Base-by-base conservation (phyloP, 352 stramenopile species). In the Globisporangium carolinianum region DNA sequence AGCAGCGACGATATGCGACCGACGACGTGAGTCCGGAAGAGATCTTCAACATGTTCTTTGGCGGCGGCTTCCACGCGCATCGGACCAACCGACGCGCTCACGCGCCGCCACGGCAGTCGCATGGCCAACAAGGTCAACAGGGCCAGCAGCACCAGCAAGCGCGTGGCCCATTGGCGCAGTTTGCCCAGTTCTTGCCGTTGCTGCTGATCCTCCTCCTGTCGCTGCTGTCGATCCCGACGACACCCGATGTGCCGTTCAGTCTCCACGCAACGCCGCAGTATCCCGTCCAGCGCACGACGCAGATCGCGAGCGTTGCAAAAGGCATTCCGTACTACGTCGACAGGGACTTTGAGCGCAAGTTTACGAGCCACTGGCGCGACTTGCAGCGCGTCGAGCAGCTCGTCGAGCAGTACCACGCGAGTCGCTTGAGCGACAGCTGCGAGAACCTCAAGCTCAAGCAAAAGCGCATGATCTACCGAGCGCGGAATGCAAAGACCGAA, bases 11-110 rank as follows among this genome's bases (percentile, higher is more conserved):
- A 58, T 82, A 86, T 55, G 75, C 89, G 55, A 76, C 86, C 9
- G 83, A 96, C 17, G 87, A 96, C 39, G 85, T 96, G 46, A 95
- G 86, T 55, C 87, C 87, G 9, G 84, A 94, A 56, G 87, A 96
- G 61, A 94, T 96, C 71, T 96, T 96, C 71, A 95, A 94, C 72
- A 94, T 95, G 83, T 94, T 96, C 60, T 96, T 96, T 58, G 87
- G 87, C 45, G 86, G 85, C 11, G 79, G 82, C 36, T 88, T 93
- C 58, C 81, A 73, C 56, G 63, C 71, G 35, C 73, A 86, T 39
- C 86, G 79, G 7, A 8, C 7, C 60, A 67, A 45, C 24, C 68
- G 71, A 18, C 59, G 59, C 39, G 18, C 52, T 3, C 58, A 63
- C 17, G 39, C 57, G 1, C 39, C 50, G 9, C 7, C 39, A 12